Conservation (phyloP, 2,329 filamentous ascomycete genomes). For the Fusarium bulbicola region DNA sequence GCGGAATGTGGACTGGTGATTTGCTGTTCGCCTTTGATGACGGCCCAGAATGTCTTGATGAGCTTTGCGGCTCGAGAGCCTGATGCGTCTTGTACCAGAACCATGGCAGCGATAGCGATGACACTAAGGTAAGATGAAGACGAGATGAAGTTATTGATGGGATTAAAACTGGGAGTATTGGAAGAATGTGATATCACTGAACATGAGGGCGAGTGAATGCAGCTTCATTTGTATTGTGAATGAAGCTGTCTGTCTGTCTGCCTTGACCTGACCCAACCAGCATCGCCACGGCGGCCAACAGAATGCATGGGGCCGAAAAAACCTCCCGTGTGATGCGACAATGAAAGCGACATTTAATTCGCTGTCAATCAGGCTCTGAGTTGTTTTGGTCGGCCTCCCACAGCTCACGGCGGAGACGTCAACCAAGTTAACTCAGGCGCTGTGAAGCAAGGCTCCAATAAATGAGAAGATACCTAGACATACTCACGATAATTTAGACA, state of each 20-base stretch:
- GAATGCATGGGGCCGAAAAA: slow-evolving; percentile 5
- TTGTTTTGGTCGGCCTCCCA: slow-evolving; percentile 34
- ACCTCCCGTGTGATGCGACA: background rate
- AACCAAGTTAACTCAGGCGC: background rate
- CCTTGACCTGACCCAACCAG: slow-evolving; percentile 10
- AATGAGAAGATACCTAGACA: background rate
- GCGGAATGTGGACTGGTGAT: slow-evolving; percentile 32
- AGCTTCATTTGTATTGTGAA: slow-evolving; percentile 22
- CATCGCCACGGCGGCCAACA: slow-evolving; percentile 6
- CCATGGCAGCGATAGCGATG: slow-evolving; percentile 4
- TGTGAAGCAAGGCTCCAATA: background rate
- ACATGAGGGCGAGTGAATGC: background rate
- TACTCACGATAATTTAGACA: fast-evolving
- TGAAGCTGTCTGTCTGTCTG: background rate
- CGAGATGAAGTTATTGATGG: background rate
- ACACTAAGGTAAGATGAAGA: too few relatives aligned
- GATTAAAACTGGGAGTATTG: background rate
- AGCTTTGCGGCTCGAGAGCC: slow-evolving; percentile 24
- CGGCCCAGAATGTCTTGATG: slow-evolving; percentile 24
- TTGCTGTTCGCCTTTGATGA: slow-evolving; percentile 28
- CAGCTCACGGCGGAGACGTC: background rate
- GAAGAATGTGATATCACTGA: background rate
- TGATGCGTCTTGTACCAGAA: background rate
- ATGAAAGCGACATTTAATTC: slow-evolving; percentile 7
- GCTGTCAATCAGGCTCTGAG: slow-evolving; percentile 13